These are phyloP conservation scores for Hyaloscypha finlandica DNA, from an alignment of 495 filamentous ascomycete genomes.

Conservation along the genomic window DNA sequence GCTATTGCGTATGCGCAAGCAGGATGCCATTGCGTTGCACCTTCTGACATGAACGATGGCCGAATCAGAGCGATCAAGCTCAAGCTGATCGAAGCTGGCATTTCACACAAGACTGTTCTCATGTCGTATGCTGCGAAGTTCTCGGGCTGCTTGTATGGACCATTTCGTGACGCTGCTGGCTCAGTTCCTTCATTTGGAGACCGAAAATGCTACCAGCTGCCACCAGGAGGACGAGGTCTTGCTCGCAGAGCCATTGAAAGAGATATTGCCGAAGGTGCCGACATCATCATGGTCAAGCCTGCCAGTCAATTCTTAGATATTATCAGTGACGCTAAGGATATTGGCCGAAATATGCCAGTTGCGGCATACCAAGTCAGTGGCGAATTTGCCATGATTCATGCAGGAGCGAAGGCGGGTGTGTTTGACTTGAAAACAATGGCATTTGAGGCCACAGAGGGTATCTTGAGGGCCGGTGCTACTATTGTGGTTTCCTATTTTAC, in stretches of 20 bases:
- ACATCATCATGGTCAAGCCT: conserved; percentile 99
- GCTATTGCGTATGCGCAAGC: conserved; percentile 90
- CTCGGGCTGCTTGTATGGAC: conserved; percentile 92
- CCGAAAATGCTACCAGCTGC: conserved; percentile 93
- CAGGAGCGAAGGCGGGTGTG: conserved; percentile 93
- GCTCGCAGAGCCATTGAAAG: conserved; percentile 87
- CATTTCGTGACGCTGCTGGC: conserved; percentile 94
- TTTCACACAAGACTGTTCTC: conserved; percentile 83
- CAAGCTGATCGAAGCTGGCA: conserved; percentile 87
- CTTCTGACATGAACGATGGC: conserved; percentile 98
- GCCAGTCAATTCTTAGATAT: conserved; percentile 93
- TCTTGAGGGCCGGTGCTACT: conserved; percentile 86
- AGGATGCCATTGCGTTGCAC: conserved; percentile 94
- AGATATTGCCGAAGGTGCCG: conserved; percentile 90
- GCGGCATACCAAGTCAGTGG: conserved; percentile 97
- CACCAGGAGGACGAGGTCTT: conserved; percentile 88
- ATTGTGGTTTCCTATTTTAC: conserved; percentile 95
- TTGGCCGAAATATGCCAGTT: conserved; percentile 85
- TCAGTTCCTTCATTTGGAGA: conserved; percentile 93
- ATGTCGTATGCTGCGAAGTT: conserved; percentile 99
- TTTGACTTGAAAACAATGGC: conserved; percentile 96
- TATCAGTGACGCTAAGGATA: conserved; percentile 91
- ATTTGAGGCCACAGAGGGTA: conserved; percentile 90
- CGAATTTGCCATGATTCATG: conserved; percentile 98
- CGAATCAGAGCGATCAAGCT: conserved; percentile 95